Percentiles rank a stretch among this genome's conserved stretches.
These are phyloP conservation scores for Alectoria sarmentosa DNA, from an alignment of 495 filamentous ascomycete genomes.

Conservation along the genomic window DNA sequence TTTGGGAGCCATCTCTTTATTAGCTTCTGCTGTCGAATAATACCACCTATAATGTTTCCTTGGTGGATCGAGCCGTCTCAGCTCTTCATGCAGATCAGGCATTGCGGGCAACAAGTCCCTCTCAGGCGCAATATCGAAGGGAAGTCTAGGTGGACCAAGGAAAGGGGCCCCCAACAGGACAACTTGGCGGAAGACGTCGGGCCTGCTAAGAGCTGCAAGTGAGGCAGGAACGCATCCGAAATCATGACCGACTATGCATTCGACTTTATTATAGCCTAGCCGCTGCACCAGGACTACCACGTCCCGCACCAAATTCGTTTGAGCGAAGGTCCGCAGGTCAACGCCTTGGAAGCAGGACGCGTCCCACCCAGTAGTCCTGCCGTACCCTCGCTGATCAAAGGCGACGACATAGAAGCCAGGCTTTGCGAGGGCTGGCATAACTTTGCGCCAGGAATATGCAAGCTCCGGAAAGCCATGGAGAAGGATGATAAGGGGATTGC, in stretches of 20 bases:
- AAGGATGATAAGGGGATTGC: constrained; percentile 53
- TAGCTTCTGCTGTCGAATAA: constrained; percentile 51
- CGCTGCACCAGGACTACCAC: constrained; percentile 52
- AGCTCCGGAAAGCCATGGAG: constrained; percentile 63
- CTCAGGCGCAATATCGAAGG: constrained; percentile 2
- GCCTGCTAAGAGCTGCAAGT: constrained; percentile 53
- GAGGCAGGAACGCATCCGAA: constrained; percentile 54
- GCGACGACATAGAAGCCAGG: constrained; percentile 58
- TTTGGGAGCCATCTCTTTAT: constrained; percentile 50
- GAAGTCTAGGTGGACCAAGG: constrained; percentile 36
- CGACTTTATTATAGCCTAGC: constrained; percentile 50
- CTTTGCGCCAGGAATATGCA: constrained; percentile 61
- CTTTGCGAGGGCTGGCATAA: constrained; percentile 48
- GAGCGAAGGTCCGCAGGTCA: constrained; percentile 49
- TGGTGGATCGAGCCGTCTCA: constrained; percentile 44
- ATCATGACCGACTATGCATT: constrained; percentile 62
- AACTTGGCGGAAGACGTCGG: constrained; percentile 53
- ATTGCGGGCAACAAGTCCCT: constrained; percentile 33
- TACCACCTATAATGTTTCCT: constrained; percentile 68
- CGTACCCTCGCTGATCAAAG: constrained; percentile 63
- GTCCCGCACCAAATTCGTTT: constrained; percentile 56
- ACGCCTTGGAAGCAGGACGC: constrained; percentile 41
- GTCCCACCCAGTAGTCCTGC: constrained; percentile 58
- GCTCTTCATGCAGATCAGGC: constrained; percentile 47
- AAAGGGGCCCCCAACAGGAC: constrained; percentile 53